These are phyloP conservation scores for Apiotrichum veenhuisii DNA, from an alignment of 1,284 basidiomycete genomes.

Conservation along the genomic window DNA sequence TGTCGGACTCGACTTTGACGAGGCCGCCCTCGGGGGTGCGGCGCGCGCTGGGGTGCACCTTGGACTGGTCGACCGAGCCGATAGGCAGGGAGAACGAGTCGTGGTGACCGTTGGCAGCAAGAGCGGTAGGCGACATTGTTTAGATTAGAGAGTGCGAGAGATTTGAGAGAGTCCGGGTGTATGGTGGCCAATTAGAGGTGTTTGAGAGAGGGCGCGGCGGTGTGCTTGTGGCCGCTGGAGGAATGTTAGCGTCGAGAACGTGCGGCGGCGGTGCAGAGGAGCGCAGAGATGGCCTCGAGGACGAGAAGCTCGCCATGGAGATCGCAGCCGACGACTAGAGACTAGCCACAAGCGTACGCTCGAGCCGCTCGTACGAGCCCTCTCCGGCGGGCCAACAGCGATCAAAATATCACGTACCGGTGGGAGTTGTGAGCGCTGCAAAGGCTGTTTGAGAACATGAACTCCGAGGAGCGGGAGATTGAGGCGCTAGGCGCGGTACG, in stretches of 20 bases:
- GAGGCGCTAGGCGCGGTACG: slow-evolving; percentile 3
- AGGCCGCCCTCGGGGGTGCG: slow-evolving; percentile 59
- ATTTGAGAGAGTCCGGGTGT: slow-evolving; percentile 11
- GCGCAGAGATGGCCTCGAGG: not conserved
- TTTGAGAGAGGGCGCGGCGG: slow-evolving; percentile 46
- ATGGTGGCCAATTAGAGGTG: slow-evolving; percentile 26
- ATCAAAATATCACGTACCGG: too few species aligned
- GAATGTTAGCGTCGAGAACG: slow-evolving; percentile 7
- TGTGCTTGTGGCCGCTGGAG: slow-evolving; percentile 50
- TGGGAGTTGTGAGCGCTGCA: slow-evolving; percentile 46
- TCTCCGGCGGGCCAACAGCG: too few species aligned
- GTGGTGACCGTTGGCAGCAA: slow-evolving; percentile 37
- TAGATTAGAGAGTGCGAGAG: slow-evolving; percentile 9
- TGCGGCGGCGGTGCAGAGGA: not conserved
- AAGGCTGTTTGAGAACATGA: slow-evolving; percentile 47
- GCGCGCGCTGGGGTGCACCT: slow-evolving; percentile 82
- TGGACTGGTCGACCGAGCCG: slow-evolving; percentile 57
- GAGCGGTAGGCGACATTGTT: slow-evolving; percentile 49
- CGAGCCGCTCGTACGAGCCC: too few species aligned
- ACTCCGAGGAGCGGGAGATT: slow-evolving; percentile 14
- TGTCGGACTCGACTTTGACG: slow-evolving; percentile 78
- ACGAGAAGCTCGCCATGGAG: not conserved
- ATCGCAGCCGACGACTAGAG: too few species aligned
- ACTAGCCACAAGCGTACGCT: too few species aligned
- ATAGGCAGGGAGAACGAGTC: slow-evolving; percentile 56